Base-by-base conservation (phyloP, 345 rosid genomes). In the Leavenworthia alabamica region DNA sequence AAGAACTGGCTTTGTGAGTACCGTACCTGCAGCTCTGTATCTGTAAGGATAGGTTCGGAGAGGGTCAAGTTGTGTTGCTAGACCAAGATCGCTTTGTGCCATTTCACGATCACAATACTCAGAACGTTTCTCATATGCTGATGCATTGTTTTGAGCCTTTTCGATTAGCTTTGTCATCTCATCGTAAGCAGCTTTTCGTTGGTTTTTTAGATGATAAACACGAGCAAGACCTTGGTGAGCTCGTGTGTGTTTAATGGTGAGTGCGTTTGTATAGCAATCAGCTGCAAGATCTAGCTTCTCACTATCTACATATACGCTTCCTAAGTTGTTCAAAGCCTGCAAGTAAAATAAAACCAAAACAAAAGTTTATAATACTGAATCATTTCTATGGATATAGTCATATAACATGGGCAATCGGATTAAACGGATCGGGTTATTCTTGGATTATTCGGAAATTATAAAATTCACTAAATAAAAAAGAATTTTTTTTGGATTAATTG, bases 211-310 rank as follows among this genome's bases (percentile, higher is more conserved):
- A 72, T 89, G 90, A 69, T 82, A 86, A 42, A 94, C 96, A 26
- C 90, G 84, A 24, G 97, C 97, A 26, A 94, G 81, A 67, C 97
- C 97, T 67, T 94, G 97, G 73, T 90, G 99, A 28, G 99, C 97
- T 74, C 96, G 70, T 15, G 99, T 90, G 70, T 94, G 99, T 78
- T 90, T 94, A 66, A 90, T 88, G 77, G 83, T 80, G 60, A 90
- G 92, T 2, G 99, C 99, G 41, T 75, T 90, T 75, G 66, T 88
- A 75, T 86, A 94, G 75, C 96, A 88, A 68, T 84, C 86, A 35
- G 89, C 83, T 42, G 97, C 97, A 62, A 74, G 85, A 78, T 90
- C 99, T 37, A 90, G 82, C 75, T 90, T 94, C 6, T 83, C 90
- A 14, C 93, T 86, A 73, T 90, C 95, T 32, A 90, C 93, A 35